Evolutionary conservation across 164 flowering plant genomes (phyloP).

Genomic region (Tetrastigma voinierianum): DNA sequence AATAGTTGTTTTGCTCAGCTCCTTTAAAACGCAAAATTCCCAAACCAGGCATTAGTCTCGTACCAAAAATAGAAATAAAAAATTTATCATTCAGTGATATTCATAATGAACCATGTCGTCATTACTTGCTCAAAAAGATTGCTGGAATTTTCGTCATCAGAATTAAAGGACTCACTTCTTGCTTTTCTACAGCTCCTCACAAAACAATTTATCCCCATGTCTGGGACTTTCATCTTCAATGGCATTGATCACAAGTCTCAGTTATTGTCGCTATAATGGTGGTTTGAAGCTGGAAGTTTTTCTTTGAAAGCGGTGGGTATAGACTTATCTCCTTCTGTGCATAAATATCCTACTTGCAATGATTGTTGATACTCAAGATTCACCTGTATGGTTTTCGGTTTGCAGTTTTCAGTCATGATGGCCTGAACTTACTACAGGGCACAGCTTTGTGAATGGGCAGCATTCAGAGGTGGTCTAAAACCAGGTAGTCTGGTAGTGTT

Average conservation of each 20-base stretch:
- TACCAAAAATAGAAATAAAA: neutral
- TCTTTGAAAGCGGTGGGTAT: neutral
- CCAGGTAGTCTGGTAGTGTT: neutral
- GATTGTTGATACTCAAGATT: constrained; percentile 2
- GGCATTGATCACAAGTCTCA: constrained; percentile 96
- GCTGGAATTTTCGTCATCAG: no score
- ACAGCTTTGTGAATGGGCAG: no score
- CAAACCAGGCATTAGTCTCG: neutral
- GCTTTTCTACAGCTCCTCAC: no score
- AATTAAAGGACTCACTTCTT: no score
- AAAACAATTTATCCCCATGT: no score
- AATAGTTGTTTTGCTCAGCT: no score
- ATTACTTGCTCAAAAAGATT: no score
- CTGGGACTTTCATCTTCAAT: no score
- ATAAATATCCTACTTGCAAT: no score
- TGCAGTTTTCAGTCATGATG: neutral
- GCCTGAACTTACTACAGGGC: neutral
- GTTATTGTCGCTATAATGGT: constrained; percentile 40
- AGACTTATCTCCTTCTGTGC: neutral
- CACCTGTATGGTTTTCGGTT: neutral
- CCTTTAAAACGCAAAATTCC: no score
- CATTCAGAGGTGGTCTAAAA: no score
- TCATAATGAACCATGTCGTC: neutral
- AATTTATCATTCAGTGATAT: no score
- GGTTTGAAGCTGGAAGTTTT: neutral